Evolutionary conservation across 805 yeast genomes (phyloP).

Genomic region (Ogataea corticis): DNA sequence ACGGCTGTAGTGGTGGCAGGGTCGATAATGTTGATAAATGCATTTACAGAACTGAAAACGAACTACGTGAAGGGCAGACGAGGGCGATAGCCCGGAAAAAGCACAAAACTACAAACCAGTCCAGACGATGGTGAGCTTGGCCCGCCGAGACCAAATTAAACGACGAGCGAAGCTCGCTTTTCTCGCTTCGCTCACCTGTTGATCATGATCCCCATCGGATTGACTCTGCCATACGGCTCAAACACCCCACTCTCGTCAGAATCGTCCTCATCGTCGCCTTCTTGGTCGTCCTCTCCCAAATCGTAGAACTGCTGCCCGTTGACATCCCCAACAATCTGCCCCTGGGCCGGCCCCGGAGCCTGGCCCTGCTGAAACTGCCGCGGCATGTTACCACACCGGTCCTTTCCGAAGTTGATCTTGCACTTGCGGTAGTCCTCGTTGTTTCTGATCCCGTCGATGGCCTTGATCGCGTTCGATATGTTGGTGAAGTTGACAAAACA

Average conservation of each 20-base stretch:
- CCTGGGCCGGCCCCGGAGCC: constrained; percentile 9
- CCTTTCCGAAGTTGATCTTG: constrained; percentile 90
- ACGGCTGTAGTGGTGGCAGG: no score
- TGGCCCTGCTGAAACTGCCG: constrained; percentile 52
- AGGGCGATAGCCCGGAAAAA: not conserved
- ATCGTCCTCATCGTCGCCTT: constrained; percentile 10
- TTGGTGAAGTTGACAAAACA: constrained; percentile 91
- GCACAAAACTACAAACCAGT: not conserved
- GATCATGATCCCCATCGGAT: constrained; percentile 28
- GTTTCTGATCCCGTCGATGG: constrained; percentile 86
- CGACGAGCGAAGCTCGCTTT: not conserved
- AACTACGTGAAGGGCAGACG: not conserved
- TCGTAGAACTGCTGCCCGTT: constrained; percentile 25
- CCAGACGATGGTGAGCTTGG: no score
- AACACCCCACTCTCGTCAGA: constrained; percentile 19
- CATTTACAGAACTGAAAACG: not conserved
- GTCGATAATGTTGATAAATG: not conserved
- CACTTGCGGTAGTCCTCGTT: constrained; percentile 66
- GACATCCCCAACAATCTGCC: constrained; percentile 19
- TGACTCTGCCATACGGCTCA: constrained; percentile 19
- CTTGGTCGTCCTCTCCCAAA: constrained; percentile 15
- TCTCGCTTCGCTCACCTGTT: not conserved
- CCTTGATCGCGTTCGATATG: constrained; percentile 87
- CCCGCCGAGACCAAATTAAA: no score
- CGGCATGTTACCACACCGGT: constrained; percentile 93